phyloP scores from a whole-genome alignment of 352 stramenopile genomes.

The Phytophthora palmivora region DNA sequence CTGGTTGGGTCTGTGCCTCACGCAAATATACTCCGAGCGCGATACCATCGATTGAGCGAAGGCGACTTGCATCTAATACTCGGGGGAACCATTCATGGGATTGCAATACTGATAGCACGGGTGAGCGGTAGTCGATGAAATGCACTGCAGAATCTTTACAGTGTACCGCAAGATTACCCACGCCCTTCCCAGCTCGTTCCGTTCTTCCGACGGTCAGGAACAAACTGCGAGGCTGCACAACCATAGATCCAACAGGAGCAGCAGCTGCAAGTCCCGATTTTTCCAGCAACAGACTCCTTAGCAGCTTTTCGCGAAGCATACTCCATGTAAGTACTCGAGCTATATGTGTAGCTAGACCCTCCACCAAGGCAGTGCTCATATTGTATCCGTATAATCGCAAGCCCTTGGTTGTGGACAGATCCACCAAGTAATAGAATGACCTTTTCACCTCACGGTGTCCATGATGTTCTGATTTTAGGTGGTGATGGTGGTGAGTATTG shows the following conservation, averaged over 20 bases:
- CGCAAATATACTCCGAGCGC: constrained; percentile 63
- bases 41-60: constrained; percentile 58
- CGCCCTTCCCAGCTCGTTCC: constrained; percentile 43
- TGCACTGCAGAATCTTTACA: constrained; percentile 65
- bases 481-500: constrained; percentile 22
- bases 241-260: constrained; percentile 50
- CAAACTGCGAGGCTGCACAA: constrained; percentile 72
- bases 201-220: constrained; percentile 38
- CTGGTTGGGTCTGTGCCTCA: constrained; percentile 57
- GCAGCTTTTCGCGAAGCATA: constrained; percentile 68
- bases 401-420: constrained; percentile 65
- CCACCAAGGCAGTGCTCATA: constrained; percentile 68
- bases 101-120: constrained; percentile 54
- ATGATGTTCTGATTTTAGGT: constrained; percentile 13
- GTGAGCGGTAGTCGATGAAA: constrained; percentile 65
- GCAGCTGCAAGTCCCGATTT: constrained; percentile 58
- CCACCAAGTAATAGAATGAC: constrained; percentile 80
- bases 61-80: constrained; percentile 46
- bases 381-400: constrained; percentile 82
- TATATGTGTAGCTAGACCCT: constrained; percentile 59
- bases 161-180: constrained; percentile 33
- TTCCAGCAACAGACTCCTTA: constrained; percentile 67
- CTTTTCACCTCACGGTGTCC: constrained; percentile 41
- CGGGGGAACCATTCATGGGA: constrained; percentile 51
- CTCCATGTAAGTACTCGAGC: constrained; percentile 75